Evolutionary conservation across 805 yeast species (phyloP).

Genomic region (Candida endomychidarum): DNA sequence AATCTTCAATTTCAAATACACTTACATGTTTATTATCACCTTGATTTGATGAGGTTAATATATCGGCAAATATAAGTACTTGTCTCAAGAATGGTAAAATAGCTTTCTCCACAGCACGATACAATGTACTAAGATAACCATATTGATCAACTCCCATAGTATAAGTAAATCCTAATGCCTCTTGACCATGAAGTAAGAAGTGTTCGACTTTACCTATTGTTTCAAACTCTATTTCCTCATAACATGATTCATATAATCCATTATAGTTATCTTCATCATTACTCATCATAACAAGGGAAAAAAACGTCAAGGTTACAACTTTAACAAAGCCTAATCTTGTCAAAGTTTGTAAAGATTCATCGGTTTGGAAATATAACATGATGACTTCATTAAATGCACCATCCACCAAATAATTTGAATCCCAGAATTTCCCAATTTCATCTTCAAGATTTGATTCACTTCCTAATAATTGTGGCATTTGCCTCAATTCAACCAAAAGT

Average conservation of each 20-base stretch:
- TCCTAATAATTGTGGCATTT: constrained; percentile 14
- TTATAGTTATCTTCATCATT: not conserved
- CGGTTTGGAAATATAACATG: constrained; percentile 43
- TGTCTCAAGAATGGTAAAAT: constrained; percentile 37
- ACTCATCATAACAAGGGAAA: constrained; percentile 19
- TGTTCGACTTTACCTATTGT: constrained; percentile 5
- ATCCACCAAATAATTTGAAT: constrained; percentile 22
- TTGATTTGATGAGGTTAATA: constrained; percentile 27
- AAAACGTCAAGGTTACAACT: constrained; percentile 23
- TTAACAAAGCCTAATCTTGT: constrained; percentile 32
- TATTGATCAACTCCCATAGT: constrained; percentile 3
- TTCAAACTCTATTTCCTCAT: constrained; percentile 1
- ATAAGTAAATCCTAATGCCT: constrained; percentile 6
- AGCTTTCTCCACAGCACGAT: constrained; percentile 21
- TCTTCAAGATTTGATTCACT: constrained; percentile 7
- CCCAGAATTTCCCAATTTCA: constrained; percentile 27
- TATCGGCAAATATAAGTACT: constrained; percentile 30
- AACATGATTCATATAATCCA: not conserved
- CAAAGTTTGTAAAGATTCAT: constrained; percentile 41
- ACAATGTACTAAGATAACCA: constrained; percentile 14
- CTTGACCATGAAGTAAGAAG: constrained; percentile 10
- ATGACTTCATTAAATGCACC: constrained; percentile 41
- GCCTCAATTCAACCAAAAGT: constrained; percentile 14
- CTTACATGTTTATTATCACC: constrained; percentile 28
- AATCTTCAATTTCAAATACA: constrained; percentile 15